phyloP scores from a whole-genome alignment of 441 rosid species.

The Erodium moschatum region DNA sequence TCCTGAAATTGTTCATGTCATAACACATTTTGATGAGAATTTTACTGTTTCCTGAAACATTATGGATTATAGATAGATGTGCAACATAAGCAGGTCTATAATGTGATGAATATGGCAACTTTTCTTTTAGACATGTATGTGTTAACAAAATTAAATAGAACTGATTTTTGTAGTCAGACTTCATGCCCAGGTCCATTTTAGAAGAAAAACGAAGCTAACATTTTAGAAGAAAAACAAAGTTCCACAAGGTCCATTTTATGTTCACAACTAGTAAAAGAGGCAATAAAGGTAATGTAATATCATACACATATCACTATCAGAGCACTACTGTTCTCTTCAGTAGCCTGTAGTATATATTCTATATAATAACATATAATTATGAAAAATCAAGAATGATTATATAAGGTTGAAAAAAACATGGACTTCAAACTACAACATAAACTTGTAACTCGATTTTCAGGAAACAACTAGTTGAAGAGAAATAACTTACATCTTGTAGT shows the following conservation, averaged over 20 bases:
- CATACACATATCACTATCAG: not conserved
- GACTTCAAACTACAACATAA: not conserved
- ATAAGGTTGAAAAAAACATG: not conserved
- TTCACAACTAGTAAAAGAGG: not conserved
- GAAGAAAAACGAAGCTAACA: no score
- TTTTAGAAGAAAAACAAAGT: no score
- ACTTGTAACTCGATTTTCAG: conserved; percentile 9
- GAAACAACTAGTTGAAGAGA: not conserved
- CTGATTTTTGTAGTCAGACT: no score
- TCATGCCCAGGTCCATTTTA: no score
- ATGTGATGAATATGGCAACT: no score
- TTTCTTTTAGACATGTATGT: no score
- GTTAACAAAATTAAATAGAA: not conserved
- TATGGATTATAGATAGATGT: no score
- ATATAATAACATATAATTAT: no score
- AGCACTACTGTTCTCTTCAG: conserved; percentile 4
- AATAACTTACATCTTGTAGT: conserved; percentile 72
- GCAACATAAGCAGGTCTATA: no score
- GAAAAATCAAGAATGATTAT: no score
- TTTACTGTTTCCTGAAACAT: no score
- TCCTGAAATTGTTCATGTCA: conserved; percentile 39
- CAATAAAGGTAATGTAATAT: not conserved
- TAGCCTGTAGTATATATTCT: not conserved
- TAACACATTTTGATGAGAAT: not conserved
- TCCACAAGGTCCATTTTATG: not conserved